Base-by-base conservation (phyloP, 2,329 filamentous ascomycete genomes). In the Aspergillus transmontanensis region DNA sequence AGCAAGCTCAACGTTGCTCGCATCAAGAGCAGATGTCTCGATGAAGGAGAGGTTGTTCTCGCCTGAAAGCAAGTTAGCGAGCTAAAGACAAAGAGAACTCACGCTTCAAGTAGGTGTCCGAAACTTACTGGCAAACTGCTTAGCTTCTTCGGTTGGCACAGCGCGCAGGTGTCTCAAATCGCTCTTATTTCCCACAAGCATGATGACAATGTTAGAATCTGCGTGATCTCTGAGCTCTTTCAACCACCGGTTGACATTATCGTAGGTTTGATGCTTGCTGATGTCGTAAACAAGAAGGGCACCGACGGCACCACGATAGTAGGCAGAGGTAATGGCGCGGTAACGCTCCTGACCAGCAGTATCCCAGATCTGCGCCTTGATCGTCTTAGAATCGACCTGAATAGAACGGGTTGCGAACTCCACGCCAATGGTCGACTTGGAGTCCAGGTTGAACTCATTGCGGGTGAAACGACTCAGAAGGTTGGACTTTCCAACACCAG, bases 291-390 rank as follows among this genome's bases (percentile, higher is more conserved):
- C 95, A 69, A 99, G 92, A 65, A 99, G 89, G 68, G 95, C 95
- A 74, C 95, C 95, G 62, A 99, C 95, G 60, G 95, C 96, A 75
- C 95, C 96, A 75, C 95, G 91, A 83, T 99, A 99, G 86, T 99
- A 99, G 72, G 95, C 95, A 64, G 95, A 97, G 73, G 95, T 99
- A 81, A 99, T 99, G 79, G 95, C 95, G 79, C 96, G 92, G 85
- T 98, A 99, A 80, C 95, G 91, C 84, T 99, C 95, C 85, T 99
- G 95, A 72, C 95, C 95, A 71, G 95, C 95, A 64, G 95, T 99
- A 85, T 99, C 95, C 95, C 96, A 99, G 76, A 99, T 99, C 85
- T 99, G 95, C 73, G 95, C 95, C 87, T 99, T 99, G 89, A 99
- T 99, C 69, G 95, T 99, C 88, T 99, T 99, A 78, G 92, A 91